Conservation (phyloP, 176 grass and related monocot genomes). For the Hsuehochloa calcarea region DNA sequence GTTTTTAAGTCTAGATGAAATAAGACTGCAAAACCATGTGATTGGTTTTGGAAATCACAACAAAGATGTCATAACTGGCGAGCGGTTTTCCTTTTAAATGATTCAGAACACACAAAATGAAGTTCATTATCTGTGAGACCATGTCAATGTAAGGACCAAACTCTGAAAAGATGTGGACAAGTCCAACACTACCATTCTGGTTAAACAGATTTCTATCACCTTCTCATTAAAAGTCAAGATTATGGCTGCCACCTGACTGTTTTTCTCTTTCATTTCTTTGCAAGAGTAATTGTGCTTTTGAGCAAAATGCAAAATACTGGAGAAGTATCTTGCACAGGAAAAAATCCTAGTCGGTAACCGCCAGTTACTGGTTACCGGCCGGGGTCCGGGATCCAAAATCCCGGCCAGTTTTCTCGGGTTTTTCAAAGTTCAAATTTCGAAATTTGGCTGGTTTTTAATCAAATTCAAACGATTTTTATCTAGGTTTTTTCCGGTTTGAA, state of each 20-base stretch:
- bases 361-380: too few species aligned
- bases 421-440: too few species aligned
- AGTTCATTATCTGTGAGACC: neutral
- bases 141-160: neutral
- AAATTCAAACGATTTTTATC: too few species aligned
- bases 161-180: neutral
- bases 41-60: neutral
- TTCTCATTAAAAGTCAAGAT: neutral
- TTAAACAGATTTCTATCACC: neutral
- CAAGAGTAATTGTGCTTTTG: neutral
- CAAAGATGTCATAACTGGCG: neutral
- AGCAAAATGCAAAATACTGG: conserved; percentile 16
- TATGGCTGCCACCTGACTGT: neutral
- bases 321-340: neutral
- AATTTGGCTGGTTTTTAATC: too few species aligned
- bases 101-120: neutral
- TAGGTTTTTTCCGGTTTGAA: too few species aligned
- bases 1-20: too few species aligned
- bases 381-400: too few species aligned
- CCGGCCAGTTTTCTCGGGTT: too few species aligned
- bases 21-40: too few species aligned
- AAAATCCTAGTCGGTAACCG: too few species aligned
- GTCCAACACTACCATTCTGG: neutral
- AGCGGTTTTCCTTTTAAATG: neutral
- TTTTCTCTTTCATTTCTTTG: neutral